Evolutionary conservation across 169 alveolate species (phyloP).

Genomic region (Plasmodium gonderi): DNA sequence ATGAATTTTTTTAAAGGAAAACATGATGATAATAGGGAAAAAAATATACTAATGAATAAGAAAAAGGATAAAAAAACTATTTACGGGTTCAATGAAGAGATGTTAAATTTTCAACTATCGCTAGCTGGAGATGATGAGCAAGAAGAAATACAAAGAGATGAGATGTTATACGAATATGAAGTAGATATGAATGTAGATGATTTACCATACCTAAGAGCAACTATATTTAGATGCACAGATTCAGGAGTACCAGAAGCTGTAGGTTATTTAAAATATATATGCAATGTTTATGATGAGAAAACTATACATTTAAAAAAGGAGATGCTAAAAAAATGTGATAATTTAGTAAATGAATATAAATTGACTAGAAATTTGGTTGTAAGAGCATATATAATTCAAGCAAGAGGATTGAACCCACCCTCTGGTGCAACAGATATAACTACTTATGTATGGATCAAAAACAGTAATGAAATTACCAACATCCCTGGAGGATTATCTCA

Average conservation of each 20-base stretch:
- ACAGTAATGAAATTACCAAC: slow-evolving; percentile 82
- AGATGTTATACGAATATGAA: slow-evolving; percentile 89
- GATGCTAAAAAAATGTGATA: slow-evolving; percentile 69
- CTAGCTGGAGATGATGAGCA: slow-evolving; percentile 81
- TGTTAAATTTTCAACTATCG: slow-evolving; percentile 70
- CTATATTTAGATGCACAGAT: slow-evolving; percentile 88
- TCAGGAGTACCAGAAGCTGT: slow-evolving; percentile 91
- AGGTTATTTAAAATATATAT: slow-evolving; percentile 88
- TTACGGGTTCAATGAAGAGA: slow-evolving; percentile 60
- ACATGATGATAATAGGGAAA: slow-evolving; percentile 2
- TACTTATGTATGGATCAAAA: slow-evolving; percentile 87
- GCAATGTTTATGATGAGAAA: slow-evolving; percentile 79
- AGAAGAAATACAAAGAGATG: slow-evolving; percentile 86
- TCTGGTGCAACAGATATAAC: slow-evolving; percentile 86
- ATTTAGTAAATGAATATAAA: slow-evolving; percentile 70
- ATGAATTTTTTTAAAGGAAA: slow-evolving; percentile 2
- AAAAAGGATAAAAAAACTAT: background rate
- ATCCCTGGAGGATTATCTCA: slow-evolving; percentile 84
- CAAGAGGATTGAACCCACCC: slow-evolving; percentile 89
- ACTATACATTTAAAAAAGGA: slow-evolving; percentile 55
- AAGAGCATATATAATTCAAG: slow-evolving; percentile 89
- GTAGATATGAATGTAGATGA: slow-evolving; percentile 87
- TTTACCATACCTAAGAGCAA: slow-evolving; percentile 89
- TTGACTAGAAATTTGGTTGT: slow-evolving; percentile 82
- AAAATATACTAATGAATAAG: background rate